phyloP scores from a whole-genome alignment of 495 filamentous ascomycete genomes.

The Penicillium cinerascens region DNA sequence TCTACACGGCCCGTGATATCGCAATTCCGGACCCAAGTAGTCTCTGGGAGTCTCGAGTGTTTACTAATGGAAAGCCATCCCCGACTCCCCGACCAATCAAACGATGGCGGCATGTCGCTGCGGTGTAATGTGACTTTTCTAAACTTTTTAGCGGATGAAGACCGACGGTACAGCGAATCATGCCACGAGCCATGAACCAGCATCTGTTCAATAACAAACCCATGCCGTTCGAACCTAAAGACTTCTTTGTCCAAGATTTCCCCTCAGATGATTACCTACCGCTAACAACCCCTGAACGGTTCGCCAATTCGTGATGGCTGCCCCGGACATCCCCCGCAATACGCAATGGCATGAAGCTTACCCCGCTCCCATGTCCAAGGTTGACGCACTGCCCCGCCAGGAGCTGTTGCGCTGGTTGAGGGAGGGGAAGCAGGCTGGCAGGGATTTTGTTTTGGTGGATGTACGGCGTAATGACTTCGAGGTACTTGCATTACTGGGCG shows the following conservation, averaged over 20 bases:
- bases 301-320: not conserved
- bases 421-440: slow-evolving; percentile 34
- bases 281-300: not conserved
- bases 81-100: not conserved
- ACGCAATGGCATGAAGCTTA: slow-evolving; percentile 46
- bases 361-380: slow-evolving; percentile 31
- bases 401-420: slow-evolving; percentile 39
- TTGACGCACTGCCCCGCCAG: slow-evolving; percentile 32
- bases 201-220: too few relatives aligned
- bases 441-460: slow-evolving; percentile 61
- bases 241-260: too few relatives aligned
- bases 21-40: too few relatives aligned
- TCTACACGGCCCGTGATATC: not conserved
- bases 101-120: not conserved
- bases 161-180: not conserved
- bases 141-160: not conserved
- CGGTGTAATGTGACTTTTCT: not conserved
- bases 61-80: not conserved
- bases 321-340: not conserved
- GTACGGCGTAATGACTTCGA: slow-evolving; percentile 60
- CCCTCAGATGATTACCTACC: too few relatives aligned
- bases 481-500: slow-evolving; percentile 30
- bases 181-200: too few relatives aligned
- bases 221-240: too few relatives aligned
- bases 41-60: too few relatives aligned